Conservation (phyloP, 352 stramenopile genomes). For the Pythium angustatum region DNA sequence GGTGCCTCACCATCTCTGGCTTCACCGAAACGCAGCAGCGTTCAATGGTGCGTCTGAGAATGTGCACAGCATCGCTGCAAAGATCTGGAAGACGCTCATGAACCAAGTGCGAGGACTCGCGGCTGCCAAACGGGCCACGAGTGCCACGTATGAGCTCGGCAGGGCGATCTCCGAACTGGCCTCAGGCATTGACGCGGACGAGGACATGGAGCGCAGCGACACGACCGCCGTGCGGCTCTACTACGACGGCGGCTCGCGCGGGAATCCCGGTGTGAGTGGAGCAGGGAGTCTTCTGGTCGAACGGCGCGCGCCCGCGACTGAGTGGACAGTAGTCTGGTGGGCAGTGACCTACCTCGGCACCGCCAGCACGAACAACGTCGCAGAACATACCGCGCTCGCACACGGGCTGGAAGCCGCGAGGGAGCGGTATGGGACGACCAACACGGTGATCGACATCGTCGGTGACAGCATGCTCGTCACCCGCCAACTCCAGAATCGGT, state of each 20-base stretch:
- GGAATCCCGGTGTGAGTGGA: neutral
- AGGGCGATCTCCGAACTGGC: neutral
- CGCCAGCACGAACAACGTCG: constrained; percentile 1
- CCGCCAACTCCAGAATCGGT: neutral
- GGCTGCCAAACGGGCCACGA: neutral
- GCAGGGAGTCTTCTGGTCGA: constrained; percentile 5
- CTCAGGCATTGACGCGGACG: neutral
- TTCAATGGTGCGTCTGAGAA: neutral
- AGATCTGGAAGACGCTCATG: neutral
- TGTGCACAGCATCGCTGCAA: neutral
- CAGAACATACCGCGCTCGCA: constrained; percentile 3
- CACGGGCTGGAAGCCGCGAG: neutral
- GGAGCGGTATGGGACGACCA: neutral
- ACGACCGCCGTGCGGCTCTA: neutral
- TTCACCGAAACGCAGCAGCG: constrained; percentile 6
- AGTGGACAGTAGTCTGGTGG: constrained; percentile 5
- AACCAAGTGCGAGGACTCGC: neutral
- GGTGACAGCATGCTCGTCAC: constrained; percentile 9
- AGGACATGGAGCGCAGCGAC: neutral
- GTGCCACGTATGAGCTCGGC: neutral
- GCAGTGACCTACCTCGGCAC: neutral
- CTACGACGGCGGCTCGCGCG: constrained; percentile 5
- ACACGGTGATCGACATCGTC: neutral
- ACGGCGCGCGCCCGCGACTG: neutral
- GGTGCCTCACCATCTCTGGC: constrained; percentile 9